Conservation (phyloP, 139 green algal genomes). For the Microglena sp. region DNA sequence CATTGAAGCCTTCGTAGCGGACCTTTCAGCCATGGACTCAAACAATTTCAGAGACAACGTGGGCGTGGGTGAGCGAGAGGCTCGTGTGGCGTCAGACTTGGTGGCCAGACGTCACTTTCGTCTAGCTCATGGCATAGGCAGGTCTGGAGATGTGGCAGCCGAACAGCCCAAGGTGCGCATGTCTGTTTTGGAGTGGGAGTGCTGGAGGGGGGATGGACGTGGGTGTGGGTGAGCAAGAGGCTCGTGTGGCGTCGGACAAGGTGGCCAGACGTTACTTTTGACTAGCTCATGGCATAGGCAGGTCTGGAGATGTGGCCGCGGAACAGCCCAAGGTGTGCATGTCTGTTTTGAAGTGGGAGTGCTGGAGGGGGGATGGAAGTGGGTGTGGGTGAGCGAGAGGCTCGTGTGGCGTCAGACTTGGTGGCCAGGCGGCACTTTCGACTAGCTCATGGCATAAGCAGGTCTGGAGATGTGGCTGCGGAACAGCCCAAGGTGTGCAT, state of each 20-base stretch:
- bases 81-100: conserved; percentile 60
- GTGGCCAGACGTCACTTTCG: conserved; percentile 66
- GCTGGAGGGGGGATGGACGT: too few relatives aligned
- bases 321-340: conserved; percentile 85
- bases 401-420: conserved; percentile 58
- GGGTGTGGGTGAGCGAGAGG: conserved; percentile 89
- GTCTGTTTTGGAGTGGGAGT: not conserved
- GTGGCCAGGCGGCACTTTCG: conserved; percentile 65
- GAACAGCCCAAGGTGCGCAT: conserved; percentile 85
- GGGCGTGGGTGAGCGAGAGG: conserved; percentile 91
- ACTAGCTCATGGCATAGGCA: conserved; percentile 87
- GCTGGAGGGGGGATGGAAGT: too few relatives aligned
- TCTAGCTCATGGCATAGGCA: conserved; percentile 87
- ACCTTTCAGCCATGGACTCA: conserved; percentile 84
- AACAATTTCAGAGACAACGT: conserved; percentile 93
- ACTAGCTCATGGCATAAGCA: conserved; percentile 85
- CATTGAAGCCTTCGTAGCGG: conserved; percentile 41
- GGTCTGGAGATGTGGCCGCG: conserved; percentile 81
- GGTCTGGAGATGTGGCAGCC: conserved; percentile 81
- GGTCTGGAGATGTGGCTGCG: conserved; percentile 80
- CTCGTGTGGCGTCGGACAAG: conserved; percentile 60
- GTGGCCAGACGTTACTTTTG: conserved; percentile 65
- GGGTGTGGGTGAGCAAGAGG: conserved; percentile 91
- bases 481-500: conserved; percentile 84
- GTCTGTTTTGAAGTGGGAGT: not conserved